Conservation (phyloP, 1,284 basidiomycete genomes). For the Cutaneotrichosporon mucoides region DNA sequence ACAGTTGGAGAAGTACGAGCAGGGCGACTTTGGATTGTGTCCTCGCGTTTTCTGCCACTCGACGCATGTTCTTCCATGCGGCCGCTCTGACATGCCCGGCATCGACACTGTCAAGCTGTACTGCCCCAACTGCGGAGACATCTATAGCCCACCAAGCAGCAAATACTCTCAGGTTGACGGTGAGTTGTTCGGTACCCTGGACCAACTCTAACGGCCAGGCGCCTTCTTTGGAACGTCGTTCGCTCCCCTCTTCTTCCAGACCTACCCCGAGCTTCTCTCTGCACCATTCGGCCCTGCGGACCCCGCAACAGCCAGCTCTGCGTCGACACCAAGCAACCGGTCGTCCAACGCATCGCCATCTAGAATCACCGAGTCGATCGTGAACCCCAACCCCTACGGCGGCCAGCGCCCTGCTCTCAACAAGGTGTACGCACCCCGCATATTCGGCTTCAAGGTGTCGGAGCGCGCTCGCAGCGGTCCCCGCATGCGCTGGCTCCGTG, state of each 20-base stretch:
- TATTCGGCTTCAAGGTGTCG: slow-evolving; percentile 70
- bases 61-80: slow-evolving; percentile 89
- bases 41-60: slow-evolving; percentile 92
- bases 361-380: slow-evolving; percentile 33
- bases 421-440: slow-evolving; percentile 83
- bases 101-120: slow-evolving; percentile 97
- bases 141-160: slow-evolving; percentile 91
- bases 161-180: slow-evolving; percentile 96
- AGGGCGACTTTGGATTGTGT: slow-evolving; percentile 86
- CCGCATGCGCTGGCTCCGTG: slow-evolving; percentile 91
- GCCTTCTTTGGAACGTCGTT: slow-evolving; percentile 99
- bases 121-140: slow-evolving; percentile 97
- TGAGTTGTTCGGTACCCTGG: slow-evolving; percentile 47
- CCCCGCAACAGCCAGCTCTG: slow-evolving; percentile 41
- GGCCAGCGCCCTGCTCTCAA: slow-evolving; percentile 67
- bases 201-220: slow-evolving; percentile 54
- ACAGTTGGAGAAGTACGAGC: slow-evolving; percentile 94
- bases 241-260: slow-evolving; percentile 95
- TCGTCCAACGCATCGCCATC: slow-evolving; percentile 19
- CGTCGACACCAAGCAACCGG: slow-evolving; percentile 9
- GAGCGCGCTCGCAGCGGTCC: slow-evolving; percentile 75
- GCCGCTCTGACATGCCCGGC: slow-evolving; percentile 93
- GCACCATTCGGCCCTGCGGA: slow-evolving; percentile 62
- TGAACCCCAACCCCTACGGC: slow-evolving; percentile 78
- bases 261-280: slow-evolving; percentile 83